Conservation (phyloP, 2,329 filamentous ascomycete species). For the Zarea fungicola region DNA sequence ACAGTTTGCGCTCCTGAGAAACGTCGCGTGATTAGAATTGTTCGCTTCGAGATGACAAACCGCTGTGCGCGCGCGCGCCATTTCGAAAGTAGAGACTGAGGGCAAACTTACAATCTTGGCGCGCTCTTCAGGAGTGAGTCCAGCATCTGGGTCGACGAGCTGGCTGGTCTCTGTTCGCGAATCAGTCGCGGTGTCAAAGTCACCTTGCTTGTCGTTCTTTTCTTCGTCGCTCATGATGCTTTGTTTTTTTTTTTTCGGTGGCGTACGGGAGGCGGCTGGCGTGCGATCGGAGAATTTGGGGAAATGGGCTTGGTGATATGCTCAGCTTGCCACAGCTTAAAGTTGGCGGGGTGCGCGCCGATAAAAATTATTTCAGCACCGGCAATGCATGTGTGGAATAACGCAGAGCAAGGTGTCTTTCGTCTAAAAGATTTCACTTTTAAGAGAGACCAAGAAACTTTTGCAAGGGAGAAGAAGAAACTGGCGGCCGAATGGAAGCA, state of each 20-base stretch:
- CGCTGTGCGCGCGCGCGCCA: neutral
- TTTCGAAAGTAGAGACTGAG: neutral
- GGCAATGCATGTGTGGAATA: too few species aligned
- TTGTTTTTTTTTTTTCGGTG: neutral
- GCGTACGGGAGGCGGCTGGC: neutral
- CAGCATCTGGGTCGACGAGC: conserved; percentile 48
- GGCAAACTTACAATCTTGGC: conserved; percentile 49
- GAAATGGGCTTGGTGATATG: neutral
- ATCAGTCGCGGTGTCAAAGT: conserved; percentile 21
- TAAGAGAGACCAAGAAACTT: neutral
- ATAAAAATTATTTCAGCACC: too few species aligned
- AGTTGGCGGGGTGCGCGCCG: too few species aligned
- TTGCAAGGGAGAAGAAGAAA: neutral
- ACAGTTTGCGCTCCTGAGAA: conserved; percentile 52
- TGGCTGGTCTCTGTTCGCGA: conserved; percentile 24
- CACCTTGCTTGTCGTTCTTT: conserved; percentile 17
- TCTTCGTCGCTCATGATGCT: conserved; percentile 30
- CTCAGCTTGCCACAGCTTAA: too few species aligned
- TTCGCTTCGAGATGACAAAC: neutral
- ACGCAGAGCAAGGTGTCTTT: neutral
- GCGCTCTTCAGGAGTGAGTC: conserved; percentile 57
- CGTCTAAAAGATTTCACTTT: neutral
- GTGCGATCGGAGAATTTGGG: neutral
- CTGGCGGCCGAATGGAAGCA: too few species aligned
- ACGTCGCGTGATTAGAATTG: neutral